Evolutionary conservation across 2,329 filamentous ascomycete genomes (phyloP).

Genomic region (Alternaria infectoria): DNA sequence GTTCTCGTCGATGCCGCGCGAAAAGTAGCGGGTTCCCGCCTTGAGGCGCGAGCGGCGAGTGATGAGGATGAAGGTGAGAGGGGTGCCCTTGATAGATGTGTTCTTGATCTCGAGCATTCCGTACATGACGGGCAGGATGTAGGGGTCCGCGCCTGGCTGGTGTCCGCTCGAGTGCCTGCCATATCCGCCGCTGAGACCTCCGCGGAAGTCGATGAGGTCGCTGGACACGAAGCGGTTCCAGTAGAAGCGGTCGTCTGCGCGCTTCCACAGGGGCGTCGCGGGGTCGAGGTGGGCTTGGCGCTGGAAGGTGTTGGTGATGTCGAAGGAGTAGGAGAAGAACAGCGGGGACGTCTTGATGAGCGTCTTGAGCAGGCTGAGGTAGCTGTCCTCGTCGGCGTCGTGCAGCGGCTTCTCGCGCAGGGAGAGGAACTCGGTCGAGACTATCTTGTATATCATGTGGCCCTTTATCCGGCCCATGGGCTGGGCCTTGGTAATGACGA

Average conservation of each 20-base stretch:
- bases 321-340: slow-evolving; percentile 98
- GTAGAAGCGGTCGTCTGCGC: slow-evolving; percentile 96
- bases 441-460: slow-evolving; percentile 93
- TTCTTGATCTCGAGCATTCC: slow-evolving; percentile 92
- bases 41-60: slow-evolving; percentile 87
- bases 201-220: slow-evolving; percentile 88
- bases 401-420: slow-evolving; percentile 90
- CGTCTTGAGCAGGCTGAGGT: slow-evolving; percentile 79
- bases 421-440: slow-evolving; percentile 89
- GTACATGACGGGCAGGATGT: slow-evolving; percentile 93
- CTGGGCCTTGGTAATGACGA: slow-evolving; percentile 93
- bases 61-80: slow-evolving; percentile 84
- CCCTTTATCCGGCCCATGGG: slow-evolving; percentile 91
- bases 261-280: slow-evolving; percentile 81
- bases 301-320: slow-evolving; percentile 96
- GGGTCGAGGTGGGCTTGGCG: slow-evolving; percentile 80
- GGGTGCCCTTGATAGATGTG: slow-evolving; percentile 82
- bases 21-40: slow-evolving; percentile 92
- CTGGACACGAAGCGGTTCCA: slow-evolving; percentile 95
- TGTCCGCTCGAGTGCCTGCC: slow-evolving; percentile 68
- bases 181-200: slow-evolving; percentile 57
- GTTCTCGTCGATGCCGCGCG: slow-evolving; percentile 88
- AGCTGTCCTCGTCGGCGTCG: slow-evolving; percentile 93
- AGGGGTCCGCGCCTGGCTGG: slow-evolving; percentile 83
- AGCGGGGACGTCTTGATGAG: slow-evolving; percentile 85